Evolutionary conservation across 73 alveolate genomes (phyloP).

Genomic region (Paramecium tetraurelia): DNA sequence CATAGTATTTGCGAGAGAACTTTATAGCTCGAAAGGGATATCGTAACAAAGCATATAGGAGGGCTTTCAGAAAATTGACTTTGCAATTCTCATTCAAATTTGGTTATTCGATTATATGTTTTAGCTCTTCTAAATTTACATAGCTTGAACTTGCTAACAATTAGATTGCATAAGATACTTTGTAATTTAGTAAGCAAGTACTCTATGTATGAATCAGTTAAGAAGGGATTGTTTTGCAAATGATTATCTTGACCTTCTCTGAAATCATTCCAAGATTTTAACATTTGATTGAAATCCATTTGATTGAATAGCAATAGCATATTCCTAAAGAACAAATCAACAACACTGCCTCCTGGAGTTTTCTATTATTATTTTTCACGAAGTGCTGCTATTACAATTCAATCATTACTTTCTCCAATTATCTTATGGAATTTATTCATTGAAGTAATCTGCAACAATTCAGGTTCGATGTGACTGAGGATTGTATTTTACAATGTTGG

Average conservation of each 20-base stretch:
- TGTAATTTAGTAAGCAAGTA: not conserved
- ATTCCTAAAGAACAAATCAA: not conserved
- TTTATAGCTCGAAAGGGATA: conserved; percentile 24
- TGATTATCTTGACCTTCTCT: not conserved
- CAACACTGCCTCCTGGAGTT: conserved; percentile 13
- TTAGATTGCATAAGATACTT: not conserved
- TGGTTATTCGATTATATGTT: not conserved
- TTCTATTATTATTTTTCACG: not conserved
- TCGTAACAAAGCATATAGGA: not conserved
- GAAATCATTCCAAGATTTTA: conserved; percentile 28
- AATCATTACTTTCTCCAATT: conserved; percentile 21
- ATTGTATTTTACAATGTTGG: conserved; percentile 14
- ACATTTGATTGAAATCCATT: conserved; percentile 3
- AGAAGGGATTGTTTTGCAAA: conserved; percentile 2
- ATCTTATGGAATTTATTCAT: conserved; percentile 7
- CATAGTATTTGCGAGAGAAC: conserved; percentile 19
- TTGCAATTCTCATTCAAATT: not conserved
- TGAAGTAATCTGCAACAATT: not conserved
- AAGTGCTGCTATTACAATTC: not conserved
- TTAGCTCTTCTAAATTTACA: not conserved
- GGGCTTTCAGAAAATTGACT: not conserved
- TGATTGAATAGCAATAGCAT: not conserved
- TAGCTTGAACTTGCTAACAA: not conserved
- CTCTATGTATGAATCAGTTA: conserved; percentile 1
- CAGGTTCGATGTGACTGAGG: not conserved